Evolutionary conservation across 2,329 filamentous ascomycete species (phyloP), one percentile per base, ranked within the genome.

Genomic region (Helotiales sp.): DNA sequence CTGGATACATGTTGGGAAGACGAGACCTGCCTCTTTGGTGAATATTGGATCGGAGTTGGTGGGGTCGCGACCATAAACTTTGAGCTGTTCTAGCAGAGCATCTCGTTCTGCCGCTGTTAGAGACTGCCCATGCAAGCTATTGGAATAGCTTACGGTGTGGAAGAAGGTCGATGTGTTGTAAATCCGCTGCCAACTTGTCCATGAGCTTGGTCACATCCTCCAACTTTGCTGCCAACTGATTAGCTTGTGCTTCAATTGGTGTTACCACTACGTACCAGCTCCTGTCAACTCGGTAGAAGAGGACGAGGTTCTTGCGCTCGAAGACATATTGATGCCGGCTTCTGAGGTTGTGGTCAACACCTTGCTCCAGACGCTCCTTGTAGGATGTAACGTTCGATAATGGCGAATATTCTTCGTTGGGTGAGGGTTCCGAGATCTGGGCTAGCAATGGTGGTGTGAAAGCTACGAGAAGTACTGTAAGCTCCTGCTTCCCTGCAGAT

Each of bases 11-110:
- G 5, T 53, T 61, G 57, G 52, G 46, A 52, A 59, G 9, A 31
- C 38, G 30, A 33, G 29, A 60, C 78, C 63, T 79, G 89, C 91
- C 74, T 88, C 78, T 72, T 84, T 82, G n/a, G 89, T 88, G 74
- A 95, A 97, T 57, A 98, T 93, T 1, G 91, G 88, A 57, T 88
- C 88, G 27, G 92, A 86, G 73, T 90, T 80, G 29, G 76, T 77
- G 7, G 87, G 84, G 66, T 88, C 86, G 59, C 92, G 86, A 6
- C 92, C 89, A 67, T 90, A 83, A 30, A 93, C 78, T 73, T 96
- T 96, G 49, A 97, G 79, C 66, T 91, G 76, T 64, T 88, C 84
- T 3, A 89, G 73, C 12, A 79, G 77, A 9, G 79, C 74, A 66
- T 85, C 82, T 61, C 85, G 82, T 69, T 90, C 89, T 91, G 61